Evolutionary conservation across 2,329 filamentous ascomycete species (phyloP), one percentile per base, ranked within the genome.

Genomic region (Apiospora kogelbergensis): DNA sequence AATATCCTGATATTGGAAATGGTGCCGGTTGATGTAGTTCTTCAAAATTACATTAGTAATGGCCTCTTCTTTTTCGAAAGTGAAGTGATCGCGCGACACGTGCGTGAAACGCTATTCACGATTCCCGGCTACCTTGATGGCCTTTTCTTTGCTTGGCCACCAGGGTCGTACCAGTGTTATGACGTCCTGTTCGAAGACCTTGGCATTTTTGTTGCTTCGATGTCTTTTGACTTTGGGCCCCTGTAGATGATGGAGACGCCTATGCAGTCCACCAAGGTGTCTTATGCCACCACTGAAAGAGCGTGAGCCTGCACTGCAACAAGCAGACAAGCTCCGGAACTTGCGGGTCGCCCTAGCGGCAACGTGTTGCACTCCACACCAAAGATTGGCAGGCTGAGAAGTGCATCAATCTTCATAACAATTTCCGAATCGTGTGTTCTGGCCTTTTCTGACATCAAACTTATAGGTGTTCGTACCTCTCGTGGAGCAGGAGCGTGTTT

Each of bases 331-430:
- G 30, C 30, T 60, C 53, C 30, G 17, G 30, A 60, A 60, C 30
- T 37, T 37, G 24, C 26, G 48, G 48, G 48, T 57, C 48, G 15
- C 26, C 48, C 17, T 33, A 57, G 48, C 48, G 26, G 17, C 53
- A 60, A 60, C 53, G 53, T 60, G 53, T n/a, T 60, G 26, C 15
- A 37, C 53, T 60, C 53, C 53, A 60, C 53, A 33, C 53, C 30
- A 60, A 60, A 37, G 53, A 37, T 60, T 60, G 53, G 53, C 53
- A 37, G 53, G 20, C 17, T 37, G 15, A 33, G 30, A 53, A 37
- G 53, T 9, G 53, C 53, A 60, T 60, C 53, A 30, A 60, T 60
- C 53, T 60, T 60, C 53, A 22, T 60, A n/a, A 60, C 37, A 60
- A 60, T 60, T 60, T 60, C 53, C 30, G 53, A 60, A 11, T 60